Conservation (phyloP, 2,329 filamentous ascomycete species). For the Sphaerulina vaccinii region DNA sequence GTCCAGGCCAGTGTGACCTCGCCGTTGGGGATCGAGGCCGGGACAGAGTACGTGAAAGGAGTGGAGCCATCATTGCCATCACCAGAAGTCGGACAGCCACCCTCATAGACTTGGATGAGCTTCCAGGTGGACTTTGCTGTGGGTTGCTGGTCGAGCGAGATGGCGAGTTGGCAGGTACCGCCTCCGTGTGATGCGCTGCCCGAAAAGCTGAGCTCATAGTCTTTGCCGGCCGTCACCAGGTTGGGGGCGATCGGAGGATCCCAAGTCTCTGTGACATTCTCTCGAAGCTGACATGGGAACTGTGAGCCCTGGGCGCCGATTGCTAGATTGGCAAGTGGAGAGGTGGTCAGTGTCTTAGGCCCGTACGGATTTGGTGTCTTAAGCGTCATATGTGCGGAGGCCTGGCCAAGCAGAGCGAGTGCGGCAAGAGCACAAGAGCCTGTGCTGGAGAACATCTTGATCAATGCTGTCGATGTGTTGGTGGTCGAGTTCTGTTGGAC, state of each 20-base stretch:
- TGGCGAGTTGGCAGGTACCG: constrained; percentile 82
- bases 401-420: constrained; percentile 41
- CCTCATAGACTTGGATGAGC: constrained; percentile 83
- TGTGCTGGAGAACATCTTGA: constrained; percentile 17
- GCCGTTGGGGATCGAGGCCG: constrained; percentile 72
- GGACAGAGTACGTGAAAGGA: constrained; percentile 70
- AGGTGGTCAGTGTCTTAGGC: constrained; percentile 55
- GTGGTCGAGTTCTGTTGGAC: constrained; percentile 3
- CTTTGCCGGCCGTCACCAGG: constrained; percentile 61
- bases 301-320: constrained; percentile 44
- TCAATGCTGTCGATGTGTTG: constrained; percentile 10
- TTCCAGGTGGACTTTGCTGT: constrained; percentile 70
- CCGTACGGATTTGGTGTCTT: constrained; percentile 65
- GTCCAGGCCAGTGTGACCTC: constrained; percentile 80
- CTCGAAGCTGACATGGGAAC: constrained; percentile 75
- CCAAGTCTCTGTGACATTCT: constrained; percentile 47
- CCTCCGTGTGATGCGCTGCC: constrained; percentile 82
- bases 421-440: constrained; percentile 32
- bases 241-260: no score
- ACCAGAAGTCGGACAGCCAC: constrained; percentile 78
- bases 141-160: constrained; percentile 73
- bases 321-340: constrained; percentile 61
- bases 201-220: constrained; percentile 62
- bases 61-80: constrained; percentile 43
- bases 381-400: constrained; percentile 75